Evolutionary conservation across 768 basidiomycete genomes (phyloP), one percentile per base, ranked within the genome.

Genomic region (Myochromella boudieri): DNA sequence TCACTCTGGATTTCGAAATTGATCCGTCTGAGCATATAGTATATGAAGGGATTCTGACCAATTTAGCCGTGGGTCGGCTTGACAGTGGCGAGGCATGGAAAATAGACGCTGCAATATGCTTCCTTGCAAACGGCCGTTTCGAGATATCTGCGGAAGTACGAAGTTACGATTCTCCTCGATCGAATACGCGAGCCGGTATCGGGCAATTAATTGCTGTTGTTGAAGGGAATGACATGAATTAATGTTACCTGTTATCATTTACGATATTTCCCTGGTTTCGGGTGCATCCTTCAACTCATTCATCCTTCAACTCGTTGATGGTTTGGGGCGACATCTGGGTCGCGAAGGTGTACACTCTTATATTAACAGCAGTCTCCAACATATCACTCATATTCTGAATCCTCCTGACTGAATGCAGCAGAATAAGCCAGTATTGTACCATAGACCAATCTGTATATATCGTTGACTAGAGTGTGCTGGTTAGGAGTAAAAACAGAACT

Each of bases 351-450:
- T 52, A 49, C 28, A 39, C 41, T n/a, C 40, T 40, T 38, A 48
- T 20, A 51, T 46, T 46, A 29, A 32, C 29, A 48, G 33, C 38
- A 39, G 47, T 44, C 45, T 44, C 22, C 46, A 46, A 27, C 41
- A 40, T 37, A 48, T 75, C 57, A 88, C 55, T 89, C 88, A 54
- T 80, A 91, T 48, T 93, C 91, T n/a, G 87, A 85, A 25, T 83
- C 77, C 37, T 89, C 88, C 62, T 89, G 82, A 53, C 68, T 85
- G 66, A 94, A 92, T 18, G 84, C 85, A 22, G 88, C 85, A 9
- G 89, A 79, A 60, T 97, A 97, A 5, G 89, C 85, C 53, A 93
- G 49, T 58, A 97, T 95, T 14, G 94, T 97, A 3, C 87, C 87
- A 64, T 95, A 95, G 1, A 97, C 91, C 58, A 91, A 70, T 36